These are phyloP conservation scores for Sherardia arvensis DNA, from an alignment of 257 asterid species.

Conservation along the genomic window DNA sequence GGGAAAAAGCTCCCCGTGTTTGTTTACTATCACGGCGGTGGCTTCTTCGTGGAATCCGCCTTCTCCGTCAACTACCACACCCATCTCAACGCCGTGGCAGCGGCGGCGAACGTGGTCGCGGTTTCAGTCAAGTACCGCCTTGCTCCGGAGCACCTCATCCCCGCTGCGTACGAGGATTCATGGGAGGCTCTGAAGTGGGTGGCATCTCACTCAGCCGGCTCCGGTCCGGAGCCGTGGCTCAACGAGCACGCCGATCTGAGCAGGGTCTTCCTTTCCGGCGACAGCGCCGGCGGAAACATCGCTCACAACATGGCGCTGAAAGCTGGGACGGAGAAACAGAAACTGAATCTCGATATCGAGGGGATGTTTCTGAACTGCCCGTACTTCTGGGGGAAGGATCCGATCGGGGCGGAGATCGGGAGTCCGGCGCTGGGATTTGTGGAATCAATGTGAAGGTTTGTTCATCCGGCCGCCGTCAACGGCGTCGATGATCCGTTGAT, in stretches of 20 bases:
- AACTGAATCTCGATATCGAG: constrained; percentile 11
- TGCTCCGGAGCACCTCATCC: constrained; percentile 62
- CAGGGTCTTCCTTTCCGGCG: constrained; percentile 47
- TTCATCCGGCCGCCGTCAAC: constrained; percentile 24
- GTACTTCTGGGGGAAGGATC: constrained; percentile 46
- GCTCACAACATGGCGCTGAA: constrained; percentile 35
- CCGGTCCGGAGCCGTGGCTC: constrained; percentile 34
- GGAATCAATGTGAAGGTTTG: constrained; percentile 31
- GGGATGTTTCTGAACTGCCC: constrained; percentile 54
- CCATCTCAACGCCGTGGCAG: constrained; percentile 26
- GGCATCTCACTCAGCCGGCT: constrained; percentile 27
- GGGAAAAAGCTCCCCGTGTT: constrained; percentile 40
- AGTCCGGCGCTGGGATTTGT: constrained; percentile 4
- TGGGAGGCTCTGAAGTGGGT: constrained; percentile 52
- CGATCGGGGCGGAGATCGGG: constrained; percentile 29
- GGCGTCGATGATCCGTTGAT: constrained; percentile 50
- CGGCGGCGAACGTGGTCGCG: constrained; percentile 29
- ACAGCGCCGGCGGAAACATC: constrained; percentile 58
- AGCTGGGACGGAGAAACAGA: constrained; percentile 17
- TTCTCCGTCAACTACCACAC: constrained; percentile 28
- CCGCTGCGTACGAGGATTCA: constrained; percentile 45
- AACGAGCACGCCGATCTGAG: constrained; percentile 32
- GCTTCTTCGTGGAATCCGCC: constrained; percentile 32
- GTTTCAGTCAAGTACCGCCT: constrained; percentile 52
- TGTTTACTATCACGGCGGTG: constrained; percentile 66